Evolutionary conservation across 495 filamentous ascomycete genomes (phyloP).

Genomic region (Apodospora peruviana): DNA sequence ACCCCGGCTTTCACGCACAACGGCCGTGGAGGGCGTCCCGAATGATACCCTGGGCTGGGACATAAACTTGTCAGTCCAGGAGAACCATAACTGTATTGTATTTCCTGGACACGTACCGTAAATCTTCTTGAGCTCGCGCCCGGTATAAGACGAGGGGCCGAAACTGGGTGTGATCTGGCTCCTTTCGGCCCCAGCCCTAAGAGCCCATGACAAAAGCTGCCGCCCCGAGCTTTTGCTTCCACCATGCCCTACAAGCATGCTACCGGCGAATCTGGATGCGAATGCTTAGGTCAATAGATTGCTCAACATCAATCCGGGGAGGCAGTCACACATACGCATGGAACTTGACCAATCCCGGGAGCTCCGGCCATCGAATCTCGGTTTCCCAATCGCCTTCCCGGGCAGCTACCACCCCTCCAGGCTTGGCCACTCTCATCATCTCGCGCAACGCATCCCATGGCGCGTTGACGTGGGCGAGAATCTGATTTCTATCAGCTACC

Average conservation of each 20-base stretch:
- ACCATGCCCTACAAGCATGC: slow-evolving; percentile 14
- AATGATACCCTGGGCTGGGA: slow-evolving; percentile 27
- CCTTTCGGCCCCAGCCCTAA: slow-evolving; percentile 33
- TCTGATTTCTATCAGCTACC: too few species aligned
- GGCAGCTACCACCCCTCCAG: slow-evolving; percentile 35
- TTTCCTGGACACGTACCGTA: slow-evolving; percentile 31
- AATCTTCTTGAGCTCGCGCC: slow-evolving; percentile 27
- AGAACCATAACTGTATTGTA: neutral
- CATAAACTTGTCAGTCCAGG: slow-evolving; percentile 5
- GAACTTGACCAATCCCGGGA: slow-evolving; percentile 27
- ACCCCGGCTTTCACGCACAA: slow-evolving; percentile 26
- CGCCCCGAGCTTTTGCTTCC: slow-evolving; percentile 29
- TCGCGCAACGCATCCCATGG: slow-evolving; percentile 34
- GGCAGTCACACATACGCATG: slow-evolving; percentile 21
- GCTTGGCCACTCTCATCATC: slow-evolving; percentile 39
- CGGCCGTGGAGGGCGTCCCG: slow-evolving; percentile 20
- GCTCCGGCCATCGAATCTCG: slow-evolving; percentile 31
- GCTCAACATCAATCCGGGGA: slow-evolving; percentile 7
- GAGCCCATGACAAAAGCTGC: slow-evolving; percentile 36
- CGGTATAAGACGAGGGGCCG: slow-evolving; percentile 32
- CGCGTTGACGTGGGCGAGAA: slow-evolving; percentile 32
- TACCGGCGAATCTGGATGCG: neutral
- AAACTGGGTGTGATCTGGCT: slow-evolving; percentile 29
- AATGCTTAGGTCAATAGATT: neutral
- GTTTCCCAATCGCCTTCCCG: slow-evolving; percentile 36